phyloP scores from a whole-genome alignment of 768 basidiomycete genomes.

The Panaeolus cyanescens region DNA sequence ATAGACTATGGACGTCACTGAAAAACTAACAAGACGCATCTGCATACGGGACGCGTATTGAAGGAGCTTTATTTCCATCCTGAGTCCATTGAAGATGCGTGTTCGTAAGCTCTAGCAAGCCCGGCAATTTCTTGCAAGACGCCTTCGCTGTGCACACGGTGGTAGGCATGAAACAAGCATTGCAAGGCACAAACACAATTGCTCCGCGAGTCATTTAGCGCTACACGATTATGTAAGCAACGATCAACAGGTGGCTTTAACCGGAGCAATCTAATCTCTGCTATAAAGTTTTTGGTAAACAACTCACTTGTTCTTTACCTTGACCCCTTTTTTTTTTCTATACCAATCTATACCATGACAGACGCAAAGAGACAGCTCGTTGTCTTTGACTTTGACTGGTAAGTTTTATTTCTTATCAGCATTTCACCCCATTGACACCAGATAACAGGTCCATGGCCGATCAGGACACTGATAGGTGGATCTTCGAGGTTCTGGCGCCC shows the following conservation, averaged over 20 bases:
- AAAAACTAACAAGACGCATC: slow-evolving; percentile 61
- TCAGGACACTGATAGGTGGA: slow-evolving; percentile 95
- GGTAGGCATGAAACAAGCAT: slow-evolving; percentile 52
- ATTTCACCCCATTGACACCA: background rate
- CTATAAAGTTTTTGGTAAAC: background rate
- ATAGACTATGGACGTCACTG: slow-evolving; percentile 10
- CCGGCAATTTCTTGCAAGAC: slow-evolving; percentile 82
- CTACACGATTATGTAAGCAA: slow-evolving; percentile 19
- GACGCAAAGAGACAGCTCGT: slow-evolving; percentile 64
- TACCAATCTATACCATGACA: slow-evolving; percentile 24
- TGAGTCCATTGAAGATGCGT: slow-evolving; percentile 80
- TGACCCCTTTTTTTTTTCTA: background rate
- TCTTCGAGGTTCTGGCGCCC: slow-evolving; percentile 85
- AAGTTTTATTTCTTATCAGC: slow-evolving; percentile 6
- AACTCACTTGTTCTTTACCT: slow-evolving; percentile 4
- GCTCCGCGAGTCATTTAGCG: slow-evolving; percentile 5
- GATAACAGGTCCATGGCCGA: slow-evolving; percentile 79
- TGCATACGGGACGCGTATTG: slow-evolving; percentile 61
- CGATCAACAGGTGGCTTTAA: background rate
- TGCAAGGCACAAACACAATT: slow-evolving; percentile 5
- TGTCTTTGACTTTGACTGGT: slow-evolving; percentile 99
- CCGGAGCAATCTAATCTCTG: slow-evolving; percentile 14
- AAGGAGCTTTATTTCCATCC: slow-evolving; percentile 64
- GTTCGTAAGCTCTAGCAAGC: slow-evolving; percentile 74
- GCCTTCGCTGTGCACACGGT: slow-evolving; percentile 73